Base-by-base conservation (phyloP, 768 basidiomycete genomes). In the Phylloporus scabripes region DNA sequence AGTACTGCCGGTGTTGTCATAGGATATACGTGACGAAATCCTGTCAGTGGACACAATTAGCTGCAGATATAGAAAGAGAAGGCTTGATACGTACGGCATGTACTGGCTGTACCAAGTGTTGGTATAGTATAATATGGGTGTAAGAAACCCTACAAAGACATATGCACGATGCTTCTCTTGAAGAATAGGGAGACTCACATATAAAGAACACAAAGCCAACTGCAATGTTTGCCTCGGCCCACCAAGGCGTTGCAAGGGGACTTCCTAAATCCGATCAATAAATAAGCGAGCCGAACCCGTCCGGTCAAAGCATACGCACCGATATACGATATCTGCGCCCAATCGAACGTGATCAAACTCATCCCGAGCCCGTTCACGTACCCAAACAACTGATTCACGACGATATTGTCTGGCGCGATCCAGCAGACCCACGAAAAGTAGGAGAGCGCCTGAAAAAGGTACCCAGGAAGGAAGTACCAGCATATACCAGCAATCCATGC, bases 181-280 rank as follows among this genome's bases (percentile, higher is more conserved):
- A 76, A 26, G 74, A 73, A 51, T 57, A 26, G 4, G 54, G 8
- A 36, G 24, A 61, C 66, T 5, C 48, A 79, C 82, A 90, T 69
- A 82, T 85, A 68, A 89, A 78, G 66, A 83, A 73, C 5, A 82
- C 67, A 56, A 88, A 82, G 23, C 83, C 80, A 42, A 60, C 68
- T 3, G 75, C 65, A 46, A 87, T 71, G 63, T 89, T 88, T 10
- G 82, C 85, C 60, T 83, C 80, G 3, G 85, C 85, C 85, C 85
- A 88, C 85, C 86, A 91, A 2, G 88, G 88, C 9, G 84, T 81
- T 5, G 84, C 81, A 40, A 91, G 79, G 0, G 88, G 88, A 20
- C 59, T 69, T 9, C 50, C 65, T 64, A 36, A 17, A 29, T 7
- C 14, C 38, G 5, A 29, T 32, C 21, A 26, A 42, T 15, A 9